Evolutionary conservation across 1,139 yeast genomes (phyloP), one percentile per base, ranked within the genome.

Genomic region (Yamadazyma atlantica): DNA sequence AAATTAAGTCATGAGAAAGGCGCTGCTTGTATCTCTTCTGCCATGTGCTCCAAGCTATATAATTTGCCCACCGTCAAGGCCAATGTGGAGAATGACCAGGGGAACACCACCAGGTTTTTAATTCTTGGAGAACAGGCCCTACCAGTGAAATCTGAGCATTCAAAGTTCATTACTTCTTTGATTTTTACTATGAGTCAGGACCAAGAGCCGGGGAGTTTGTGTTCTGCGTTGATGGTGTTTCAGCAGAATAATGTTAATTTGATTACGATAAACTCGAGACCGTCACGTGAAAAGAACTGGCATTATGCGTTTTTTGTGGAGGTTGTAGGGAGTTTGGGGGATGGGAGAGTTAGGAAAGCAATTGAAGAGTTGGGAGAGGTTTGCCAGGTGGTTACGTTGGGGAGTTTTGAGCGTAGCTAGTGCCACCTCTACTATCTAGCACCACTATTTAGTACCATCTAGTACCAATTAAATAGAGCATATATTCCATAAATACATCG

Each of bases 41-140:
- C 64, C 24, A 78, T 80, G 48, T 92, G 96, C 10, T 79, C 92
- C 3, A 64, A 67, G 14, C 65, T 85, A 16, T 80, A 82, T 48
- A 66, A 73, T 1, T 74, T 85, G 15, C 84, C 86, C 0, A 71
- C 87, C 1, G 51, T 81, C 28, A 58, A 62, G 22, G 53, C 66
- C 5, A 73, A 76, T 41, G 75, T 92, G 31, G 94, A 90, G 53
- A 95, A 90, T 54, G 69, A 69, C 41, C 58, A 67, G 31, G 80
- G 78, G 24, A 92, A 92, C 58, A 86, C 95, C 4, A 92, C 98
- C 2, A 65, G 97, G 44, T 92, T 92, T 55, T 62, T 92, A 39
- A 74, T 88, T 0, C 63, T 92, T 32, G 80, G 83, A 1, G 54
- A 58, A 36, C 30, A 40, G 34, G 37, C 41, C 5, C 42, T 47